Conservation (phyloP, 306 rosid genomes). For the Phaseolus lunatus region DNA sequence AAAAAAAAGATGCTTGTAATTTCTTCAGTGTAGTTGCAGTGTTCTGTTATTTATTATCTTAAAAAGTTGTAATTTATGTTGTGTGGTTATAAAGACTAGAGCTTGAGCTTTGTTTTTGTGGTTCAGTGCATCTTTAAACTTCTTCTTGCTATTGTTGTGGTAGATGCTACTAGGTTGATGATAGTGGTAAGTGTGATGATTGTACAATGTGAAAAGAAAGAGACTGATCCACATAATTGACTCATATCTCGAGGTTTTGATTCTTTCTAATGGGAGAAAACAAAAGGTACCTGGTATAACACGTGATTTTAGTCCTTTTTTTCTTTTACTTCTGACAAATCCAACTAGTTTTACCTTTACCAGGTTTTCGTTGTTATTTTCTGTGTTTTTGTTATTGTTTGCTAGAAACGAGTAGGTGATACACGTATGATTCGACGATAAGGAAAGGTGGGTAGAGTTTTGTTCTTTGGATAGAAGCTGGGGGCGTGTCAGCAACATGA, state of each 20-base stretch:
- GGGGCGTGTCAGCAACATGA: not conserved
- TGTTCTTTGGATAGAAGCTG: not conserved
- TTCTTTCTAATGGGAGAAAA: not conserved
- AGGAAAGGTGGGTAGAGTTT: too few relatives aligned
- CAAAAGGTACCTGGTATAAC: not conserved
- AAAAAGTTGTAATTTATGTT: not conserved
- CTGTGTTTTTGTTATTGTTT: not conserved
- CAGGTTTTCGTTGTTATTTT: not conserved
- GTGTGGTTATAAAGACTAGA: not conserved
- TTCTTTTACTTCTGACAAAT: not conserved
- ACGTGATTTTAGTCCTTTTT: constrained; percentile 8
- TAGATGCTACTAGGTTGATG: not conserved
- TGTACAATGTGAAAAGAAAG: not conserved
- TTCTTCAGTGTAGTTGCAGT: not conserved
- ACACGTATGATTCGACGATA: too few relatives aligned
- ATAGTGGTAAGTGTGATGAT: not conserved
- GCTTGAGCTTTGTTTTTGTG: not conserved
- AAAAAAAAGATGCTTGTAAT: not conserved
- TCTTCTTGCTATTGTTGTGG: not conserved
- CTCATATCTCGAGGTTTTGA: constrained; percentile 22
- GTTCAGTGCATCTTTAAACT: not conserved
- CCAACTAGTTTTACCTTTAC: not conserved
- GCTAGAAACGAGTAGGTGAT: not conserved
- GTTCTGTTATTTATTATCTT: not conserved
- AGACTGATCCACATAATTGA: constrained; percentile 24